These are phyloP conservation scores for Phytophthora citrophthora DNA, from an alignment of 352 stramenopile genomes.

Conservation along the genomic window DNA sequence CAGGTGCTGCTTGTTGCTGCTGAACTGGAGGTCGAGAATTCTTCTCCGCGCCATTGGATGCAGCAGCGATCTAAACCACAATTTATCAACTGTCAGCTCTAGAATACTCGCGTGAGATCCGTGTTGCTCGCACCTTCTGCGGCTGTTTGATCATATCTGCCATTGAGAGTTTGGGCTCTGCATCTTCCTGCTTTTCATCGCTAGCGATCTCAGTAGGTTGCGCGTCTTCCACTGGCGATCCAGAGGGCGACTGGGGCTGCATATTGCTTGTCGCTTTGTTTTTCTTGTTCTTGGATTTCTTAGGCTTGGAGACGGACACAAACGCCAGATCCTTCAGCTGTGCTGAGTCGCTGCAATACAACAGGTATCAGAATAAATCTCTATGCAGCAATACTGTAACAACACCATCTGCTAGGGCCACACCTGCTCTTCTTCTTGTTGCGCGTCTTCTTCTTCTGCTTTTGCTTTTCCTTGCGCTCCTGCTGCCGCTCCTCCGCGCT, in stretches of 20 bases:
- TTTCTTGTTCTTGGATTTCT: slow-evolving; percentile 70
- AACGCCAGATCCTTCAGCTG: slow-evolving; percentile 81
- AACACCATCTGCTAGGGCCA: neutral
- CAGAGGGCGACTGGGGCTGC: slow-evolving; percentile 12
- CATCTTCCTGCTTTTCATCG: slow-evolving; percentile 12
- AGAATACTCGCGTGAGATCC: neutral
- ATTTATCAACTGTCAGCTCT: neutral
- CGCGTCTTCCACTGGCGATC: slow-evolving; percentile 22
- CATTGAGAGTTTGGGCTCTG: slow-evolving; percentile 9
- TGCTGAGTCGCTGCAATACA: slow-evolving; percentile 52
- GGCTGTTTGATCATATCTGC: slow-evolving; percentile 25
- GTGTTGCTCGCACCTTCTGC: slow-evolving; percentile 18
- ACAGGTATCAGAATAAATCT: slow-evolving; percentile 5
- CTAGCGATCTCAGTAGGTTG: neutral
- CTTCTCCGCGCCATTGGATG: slow-evolving; percentile 20
- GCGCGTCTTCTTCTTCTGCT: slow-evolving; percentile 77
- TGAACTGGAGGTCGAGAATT: slow-evolving; percentile 5
- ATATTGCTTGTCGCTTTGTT: slow-evolving; percentile 24
- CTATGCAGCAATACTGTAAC: neutral
- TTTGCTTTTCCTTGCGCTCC: slow-evolving; percentile 67
- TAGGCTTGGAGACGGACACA: slow-evolving; percentile 60
- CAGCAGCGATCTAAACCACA: slow-evolving; percentile 7
- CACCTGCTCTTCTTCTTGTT: slow-evolving; percentile 81
- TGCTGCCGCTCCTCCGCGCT: slow-evolving; percentile 62
- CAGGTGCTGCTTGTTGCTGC: slow-evolving; percentile 11